Evolutionary conservation across 2,329 filamentous ascomycete genomes (phyloP).

Genomic region (Pseudogymnoascus sp.): DNA sequence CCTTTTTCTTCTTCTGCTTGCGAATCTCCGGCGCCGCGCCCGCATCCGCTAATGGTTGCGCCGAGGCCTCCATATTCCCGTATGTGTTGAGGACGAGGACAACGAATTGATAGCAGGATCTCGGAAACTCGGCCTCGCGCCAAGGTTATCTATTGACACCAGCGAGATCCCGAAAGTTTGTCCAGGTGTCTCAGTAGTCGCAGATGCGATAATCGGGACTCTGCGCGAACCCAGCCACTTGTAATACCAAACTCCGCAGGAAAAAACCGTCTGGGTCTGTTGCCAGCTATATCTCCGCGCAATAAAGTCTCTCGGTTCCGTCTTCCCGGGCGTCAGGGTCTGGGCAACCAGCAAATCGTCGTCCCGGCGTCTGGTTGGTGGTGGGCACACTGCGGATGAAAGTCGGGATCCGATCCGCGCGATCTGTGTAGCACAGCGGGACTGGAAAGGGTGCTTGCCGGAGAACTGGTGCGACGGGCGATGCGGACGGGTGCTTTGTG

Average conservation of each 20-base stretch:
- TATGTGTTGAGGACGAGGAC: background rate
- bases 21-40: slow-evolving; percentile 21
- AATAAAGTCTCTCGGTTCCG: background rate
- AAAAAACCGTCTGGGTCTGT: background rate
- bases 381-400: background rate
- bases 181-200: background rate
- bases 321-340: background rate
- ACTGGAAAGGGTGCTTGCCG: background rate
- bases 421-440: background rate
- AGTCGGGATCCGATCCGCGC: background rate
- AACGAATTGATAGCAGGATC: background rate
- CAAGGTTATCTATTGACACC: slow-evolving; percentile 4
- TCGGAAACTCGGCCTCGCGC: background rate
- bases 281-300: background rate
- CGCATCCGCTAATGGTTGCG: slow-evolving; percentile 1
- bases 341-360: background rate
- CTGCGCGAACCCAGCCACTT: background rate
- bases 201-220: background rate
- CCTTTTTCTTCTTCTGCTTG: slow-evolving; percentile 78
- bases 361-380: background rate
- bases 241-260: background rate
- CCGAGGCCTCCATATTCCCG: background rate
- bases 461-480: background rate
- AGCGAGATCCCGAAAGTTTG: background rate
- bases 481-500: background rate